Evolutionary conservation across 2,329 filamentous ascomycete genomes (phyloP).

Genomic region (Aureobasidium mangrovei): DNA sequence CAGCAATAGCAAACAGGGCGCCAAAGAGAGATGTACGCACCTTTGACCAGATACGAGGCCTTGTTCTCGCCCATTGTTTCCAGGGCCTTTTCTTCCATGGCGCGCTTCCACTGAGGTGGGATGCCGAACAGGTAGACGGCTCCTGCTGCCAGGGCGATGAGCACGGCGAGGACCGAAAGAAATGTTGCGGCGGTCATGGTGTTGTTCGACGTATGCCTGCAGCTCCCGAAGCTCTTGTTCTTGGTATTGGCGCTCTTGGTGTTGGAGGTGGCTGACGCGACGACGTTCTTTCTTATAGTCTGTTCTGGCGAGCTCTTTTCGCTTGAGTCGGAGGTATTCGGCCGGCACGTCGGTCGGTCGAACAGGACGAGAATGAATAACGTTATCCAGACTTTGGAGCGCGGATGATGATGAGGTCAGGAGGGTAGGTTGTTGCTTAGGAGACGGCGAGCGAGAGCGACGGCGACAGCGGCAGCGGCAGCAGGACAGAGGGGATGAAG

Average conservation of each 20-base stretch:
- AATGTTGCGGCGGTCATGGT: slow-evolving; percentile 23
- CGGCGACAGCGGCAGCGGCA: too few species aligned
- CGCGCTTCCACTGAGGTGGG: slow-evolving; percentile 38
- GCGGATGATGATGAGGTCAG: too few species aligned
- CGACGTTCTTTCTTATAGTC: slow-evolving; percentile 2
- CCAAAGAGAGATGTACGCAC: neutral
- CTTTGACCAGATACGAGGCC: slow-evolving; percentile 28
- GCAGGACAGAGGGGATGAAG: neutral
- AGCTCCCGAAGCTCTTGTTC: neutral
- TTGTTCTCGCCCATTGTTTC: slow-evolving; percentile 47
- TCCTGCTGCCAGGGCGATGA: slow-evolving; percentile 29
- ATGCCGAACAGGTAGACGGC: slow-evolving; percentile 42
- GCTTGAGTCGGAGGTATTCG: neutral
- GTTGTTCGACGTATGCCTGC: slow-evolving; percentile 2
- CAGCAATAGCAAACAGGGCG: neutral
- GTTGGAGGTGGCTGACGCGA: neutral
- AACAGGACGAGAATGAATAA: neutral
- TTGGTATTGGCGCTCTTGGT: neutral
- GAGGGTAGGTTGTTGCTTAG: too few species aligned
- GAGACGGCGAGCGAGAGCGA: too few species aligned
- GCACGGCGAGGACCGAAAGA: slow-evolving; percentile 24
- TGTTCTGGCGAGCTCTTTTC: neutral
- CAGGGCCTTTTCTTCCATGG: slow-evolving; percentile 38
- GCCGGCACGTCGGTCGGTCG: neutral
- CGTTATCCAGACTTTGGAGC: too few species aligned